These are phyloP conservation scores for Albizia julibrissin DNA, from an alignment of 306 rosid species.

Conservation along the genomic window DNA sequence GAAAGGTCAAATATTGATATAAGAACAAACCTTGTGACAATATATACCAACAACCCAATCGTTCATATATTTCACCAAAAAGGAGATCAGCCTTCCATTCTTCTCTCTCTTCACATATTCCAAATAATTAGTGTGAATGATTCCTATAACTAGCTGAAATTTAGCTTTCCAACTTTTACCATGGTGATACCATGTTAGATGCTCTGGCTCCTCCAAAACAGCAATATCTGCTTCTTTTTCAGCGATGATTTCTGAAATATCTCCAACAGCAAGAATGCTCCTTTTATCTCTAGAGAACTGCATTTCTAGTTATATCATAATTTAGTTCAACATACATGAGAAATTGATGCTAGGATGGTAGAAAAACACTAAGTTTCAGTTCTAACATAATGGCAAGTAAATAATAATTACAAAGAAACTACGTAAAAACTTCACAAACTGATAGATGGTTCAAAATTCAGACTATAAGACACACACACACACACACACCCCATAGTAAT, in stretches of 20 bases:
- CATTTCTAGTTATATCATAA: conserved; percentile 30
- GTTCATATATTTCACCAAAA: conserved; percentile 68
- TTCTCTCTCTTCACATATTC: conserved; percentile 97
- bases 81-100: conserved; percentile 75
- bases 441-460: conserved; percentile 17
- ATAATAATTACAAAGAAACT: background rate
- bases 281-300: conserved; percentile 84
- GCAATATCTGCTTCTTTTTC: conserved; percentile 89
- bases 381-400: conserved; percentile 13
- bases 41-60: conserved; percentile 90
- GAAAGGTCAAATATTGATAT: background rate
- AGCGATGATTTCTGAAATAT: conserved; percentile 83
- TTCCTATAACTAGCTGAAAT: conserved; percentile 77
- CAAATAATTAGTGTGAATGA: conserved; percentile 92
- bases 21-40: conserved; percentile 82
- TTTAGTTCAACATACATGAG: conserved; percentile 23
- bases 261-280: conserved; percentile 95
- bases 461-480: background rate
- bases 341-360: conserved; percentile 3
- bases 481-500: too few species aligned
- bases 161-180: conserved; percentile 96
- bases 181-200: conserved; percentile 96
- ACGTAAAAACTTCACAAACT: conserved; percentile 7
- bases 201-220: conserved; percentile 97
- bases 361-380: conserved; percentile 8